Base-by-base conservation (phyloP, 2,329 filamentous ascomycete species). In the Sarocladium kiliense region DNA sequence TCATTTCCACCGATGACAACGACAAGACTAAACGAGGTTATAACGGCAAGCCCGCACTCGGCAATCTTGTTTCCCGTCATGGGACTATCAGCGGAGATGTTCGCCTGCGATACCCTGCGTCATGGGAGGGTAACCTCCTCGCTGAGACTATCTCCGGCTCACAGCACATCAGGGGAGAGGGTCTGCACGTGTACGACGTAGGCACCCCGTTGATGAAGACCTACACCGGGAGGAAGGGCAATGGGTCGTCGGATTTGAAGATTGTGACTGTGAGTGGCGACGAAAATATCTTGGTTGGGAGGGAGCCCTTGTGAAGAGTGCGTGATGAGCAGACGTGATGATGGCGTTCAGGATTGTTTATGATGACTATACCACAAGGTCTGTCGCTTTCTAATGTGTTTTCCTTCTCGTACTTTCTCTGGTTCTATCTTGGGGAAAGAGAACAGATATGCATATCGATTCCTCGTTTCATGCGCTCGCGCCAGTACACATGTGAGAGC, bases 91-190 rank as follows among this genome's bases (percentile, higher is more conserved):
- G 75, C 54, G 78, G 77, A 6, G 50, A 62, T 30, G 60, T 80
- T 49, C 62, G 60, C 14, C 65, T 82, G 21, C 58, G 53, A 16
- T 81, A 80, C 59, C 79, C 80, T 0, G 62, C 61, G 21, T 66
- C 71, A 2, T 83, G 80, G 80, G 74, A 76, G 58, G 80, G 80
- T 14, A 59, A 60, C 19, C 64, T 81, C 32, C 58, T 58, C 10
- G 71, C 74, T 12, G 55, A 69, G 56, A 70, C 71, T 18, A 65
- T 75, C 16, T 71, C 71, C 23, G 78, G 78, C 2, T 59, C 55
- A 10, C 65, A 80, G 27, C 54, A 57, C 2, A 65, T 75, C 7
- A 58, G 53, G 19, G 80, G 80, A 14, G 67, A 73, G 39, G 77
- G 69, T 16, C 68, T 82, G 12, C 58, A 66, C 53, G 60, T 78